These are phyloP conservation scores for Globisporangium takayamanum DNA, from an alignment of 352 stramenopile species.

Conservation along the genomic window DNA sequence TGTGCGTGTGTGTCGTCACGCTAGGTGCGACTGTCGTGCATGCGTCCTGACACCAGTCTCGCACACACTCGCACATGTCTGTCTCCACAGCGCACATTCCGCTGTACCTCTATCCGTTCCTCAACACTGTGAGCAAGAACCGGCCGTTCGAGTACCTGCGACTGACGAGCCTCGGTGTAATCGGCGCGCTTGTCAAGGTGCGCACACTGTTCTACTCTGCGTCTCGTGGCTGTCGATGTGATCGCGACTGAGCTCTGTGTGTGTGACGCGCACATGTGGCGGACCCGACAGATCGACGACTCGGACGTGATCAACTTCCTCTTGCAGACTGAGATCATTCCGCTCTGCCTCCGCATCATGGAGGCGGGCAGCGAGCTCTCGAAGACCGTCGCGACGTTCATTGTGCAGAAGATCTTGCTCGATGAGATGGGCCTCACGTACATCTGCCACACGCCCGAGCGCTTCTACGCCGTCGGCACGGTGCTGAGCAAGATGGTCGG, in stretches of 20 bases:
- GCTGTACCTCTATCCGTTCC: conserved; percentile 98
- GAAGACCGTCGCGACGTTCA: conserved; percentile 99
- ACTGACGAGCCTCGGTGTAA: conserved; percentile 96
- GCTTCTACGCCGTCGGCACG: conserved; percentile 83
- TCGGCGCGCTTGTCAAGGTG: conserved; percentile 97
- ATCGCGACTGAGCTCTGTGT: background rate
- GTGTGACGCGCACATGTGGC: background rate
- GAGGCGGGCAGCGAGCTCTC: conserved; percentile 96
- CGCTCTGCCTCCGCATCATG: conserved; percentile 98
- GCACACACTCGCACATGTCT: background rate
- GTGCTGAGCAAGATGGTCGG: conserved; percentile 98
- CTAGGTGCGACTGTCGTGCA: background rate
- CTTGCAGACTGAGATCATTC: conserved; percentile 99
- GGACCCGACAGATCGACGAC: conserved; percentile 91
- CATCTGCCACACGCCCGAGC: conserved; percentile 97
- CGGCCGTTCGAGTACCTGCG: conserved; percentile 98
- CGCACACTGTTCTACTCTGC: background rate
- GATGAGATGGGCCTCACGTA: conserved; percentile 98
- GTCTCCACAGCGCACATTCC: conserved; percentile 90
- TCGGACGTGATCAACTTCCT: conserved; percentile 98
- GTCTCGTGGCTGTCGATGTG: background rate
- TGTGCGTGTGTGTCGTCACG: background rate
- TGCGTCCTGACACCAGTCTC: background rate
- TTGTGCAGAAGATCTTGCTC: conserved; percentile 99
- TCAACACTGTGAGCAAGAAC: conserved; percentile 98